Evolutionary conservation across 495 filamentous ascomycete genomes (phyloP).

Genomic region (Tetracladium setigerum): DNA sequence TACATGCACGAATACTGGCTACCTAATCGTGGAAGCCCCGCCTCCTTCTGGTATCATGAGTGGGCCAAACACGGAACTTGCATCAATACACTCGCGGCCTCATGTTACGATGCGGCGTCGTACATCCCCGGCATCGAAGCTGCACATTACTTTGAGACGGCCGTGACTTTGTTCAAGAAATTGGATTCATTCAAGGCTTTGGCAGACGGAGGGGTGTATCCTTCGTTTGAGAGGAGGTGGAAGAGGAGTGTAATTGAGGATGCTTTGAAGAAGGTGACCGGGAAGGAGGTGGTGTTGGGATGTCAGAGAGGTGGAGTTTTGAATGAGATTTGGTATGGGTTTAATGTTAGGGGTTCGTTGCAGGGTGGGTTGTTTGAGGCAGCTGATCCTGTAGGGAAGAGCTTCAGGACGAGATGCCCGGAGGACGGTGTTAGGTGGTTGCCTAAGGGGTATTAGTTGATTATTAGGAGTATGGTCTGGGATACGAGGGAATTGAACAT

Average conservation of each 20-base stretch:
- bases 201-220: constrained; percentile 54
- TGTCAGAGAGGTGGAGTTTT: constrained; percentile 49
- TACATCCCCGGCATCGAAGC: constrained; percentile 54
- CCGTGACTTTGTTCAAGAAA: constrained; percentile 32
- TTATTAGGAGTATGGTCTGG: not conserved
- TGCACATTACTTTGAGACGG: constrained; percentile 53
- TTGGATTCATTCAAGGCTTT: constrained; percentile 51
- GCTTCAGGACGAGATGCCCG: constrained; percentile 15
- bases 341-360: constrained; percentile 69
- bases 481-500: not conserved
- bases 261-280: constrained; percentile 56
- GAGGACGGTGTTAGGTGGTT: constrained; percentile 19
- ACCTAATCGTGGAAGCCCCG: constrained; percentile 48
- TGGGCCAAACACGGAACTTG: constrained; percentile 83
- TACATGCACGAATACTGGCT: constrained; percentile 81
- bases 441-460: constrained; percentile 13
- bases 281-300: constrained; percentile 59
- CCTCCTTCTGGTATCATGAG: constrained; percentile 74
- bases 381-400: constrained; percentile 38
- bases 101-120: constrained; percentile 53
- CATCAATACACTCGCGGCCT: constrained; percentile 61
- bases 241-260: constrained; percentile 51
- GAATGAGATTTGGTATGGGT: constrained; percentile 82
- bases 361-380: constrained; percentile 71
- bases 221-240: constrained; percentile 54